These are phyloP conservation scores for Alternaria brassicae DNA, from an alignment of 2,329 filamentous ascomycete species.

Conservation along the genomic window DNA sequence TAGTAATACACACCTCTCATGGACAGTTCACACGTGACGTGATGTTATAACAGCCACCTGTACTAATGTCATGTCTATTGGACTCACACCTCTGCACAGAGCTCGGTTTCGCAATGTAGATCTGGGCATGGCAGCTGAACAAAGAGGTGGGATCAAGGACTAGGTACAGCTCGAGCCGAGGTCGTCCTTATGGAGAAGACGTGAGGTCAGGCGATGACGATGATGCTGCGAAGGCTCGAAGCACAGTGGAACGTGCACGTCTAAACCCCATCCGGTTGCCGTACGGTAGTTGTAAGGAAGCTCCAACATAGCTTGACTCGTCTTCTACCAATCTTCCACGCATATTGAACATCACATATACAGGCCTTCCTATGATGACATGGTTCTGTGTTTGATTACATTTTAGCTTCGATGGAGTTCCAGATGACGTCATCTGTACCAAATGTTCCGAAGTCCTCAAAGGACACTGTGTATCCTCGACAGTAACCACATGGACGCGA, in stretches of 20 bases:
- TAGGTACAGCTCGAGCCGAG: neutral
- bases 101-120: neutral
- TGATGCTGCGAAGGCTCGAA: neutral
- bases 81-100: no score
- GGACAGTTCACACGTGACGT: neutral
- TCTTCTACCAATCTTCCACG: neutral
- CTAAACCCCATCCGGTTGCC: neutral
- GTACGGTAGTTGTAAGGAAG: no score
- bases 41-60: neutral
- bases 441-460: accelerated
- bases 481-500: neutral
- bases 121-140: neutral
- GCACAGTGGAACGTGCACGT: neutral
- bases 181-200: neutral
- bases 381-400: neutral
- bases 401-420: neutral
- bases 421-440: neutral
- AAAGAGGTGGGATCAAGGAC: accelerated
- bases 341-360: neutral
- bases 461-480: neutral
- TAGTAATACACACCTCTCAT: no score
- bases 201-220: neutral
- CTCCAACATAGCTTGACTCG: no score
- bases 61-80: no score
- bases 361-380: accelerated